A percentile compares a stretch with the other conserved stretches of the same genome.
Evolutionary conservation across 495 filamentous ascomycete species (phyloP).

Genomic region (Daldinia loculata): DNA sequence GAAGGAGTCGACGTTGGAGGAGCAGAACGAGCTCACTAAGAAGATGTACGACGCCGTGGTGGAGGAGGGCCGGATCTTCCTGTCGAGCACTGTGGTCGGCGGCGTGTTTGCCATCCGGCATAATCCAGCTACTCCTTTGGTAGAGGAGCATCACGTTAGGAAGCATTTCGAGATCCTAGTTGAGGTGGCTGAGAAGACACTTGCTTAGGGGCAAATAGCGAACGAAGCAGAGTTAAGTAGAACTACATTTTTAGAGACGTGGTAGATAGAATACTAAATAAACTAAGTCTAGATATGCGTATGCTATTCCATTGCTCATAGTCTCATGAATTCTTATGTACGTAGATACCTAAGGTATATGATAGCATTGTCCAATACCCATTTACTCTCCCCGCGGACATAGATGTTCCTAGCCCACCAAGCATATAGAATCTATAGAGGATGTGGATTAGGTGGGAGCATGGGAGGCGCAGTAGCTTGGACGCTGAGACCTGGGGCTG

Average conservation of each 20-base stretch:
- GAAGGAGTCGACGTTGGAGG: slow-evolving; percentile 23
- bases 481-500: too few species aligned
- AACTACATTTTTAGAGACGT: not conserved
- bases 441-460: too few species aligned
- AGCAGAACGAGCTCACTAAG: slow-evolving; percentile 74
- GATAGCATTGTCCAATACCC: too few species aligned
- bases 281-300: not conserved
- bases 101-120: slow-evolving; percentile 84
- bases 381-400: too few species aligned
- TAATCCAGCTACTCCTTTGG: slow-evolving; percentile 69
- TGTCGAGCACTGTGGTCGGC: slow-evolving; percentile 81
- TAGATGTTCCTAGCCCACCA: too few species aligned
- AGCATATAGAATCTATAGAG: too few species aligned
- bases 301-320: slow-evolving; percentile 10
- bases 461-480: too few species aligned
- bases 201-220: slow-evolving; percentile 36
- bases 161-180: slow-evolving; percentile 84
- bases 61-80: slow-evolving; percentile 77
- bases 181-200: slow-evolving; percentile 69
- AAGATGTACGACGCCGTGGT: slow-evolving; percentile 82
- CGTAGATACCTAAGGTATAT: not conserved
- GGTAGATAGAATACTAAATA: not conserved
- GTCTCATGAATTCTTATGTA: slow-evolving; percentile 6
- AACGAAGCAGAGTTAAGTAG: not conserved
- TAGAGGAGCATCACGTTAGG: slow-evolving; percentile 75